Base-by-base conservation (phyloP, 768 basidiomycete species). In the Psilocybe tampanensis region DNA sequence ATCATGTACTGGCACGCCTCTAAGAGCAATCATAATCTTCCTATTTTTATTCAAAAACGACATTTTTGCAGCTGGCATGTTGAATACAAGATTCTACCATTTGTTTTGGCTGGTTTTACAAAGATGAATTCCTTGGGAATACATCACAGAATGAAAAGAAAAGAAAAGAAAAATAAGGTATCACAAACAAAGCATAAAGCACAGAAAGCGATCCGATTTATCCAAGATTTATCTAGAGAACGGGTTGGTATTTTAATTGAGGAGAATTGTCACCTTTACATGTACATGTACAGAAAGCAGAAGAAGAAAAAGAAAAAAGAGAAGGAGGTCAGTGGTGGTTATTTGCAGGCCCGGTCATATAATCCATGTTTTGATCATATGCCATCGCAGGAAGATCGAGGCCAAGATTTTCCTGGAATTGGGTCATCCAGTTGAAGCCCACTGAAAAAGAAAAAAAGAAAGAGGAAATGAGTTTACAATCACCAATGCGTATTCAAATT, bases 371-470 rank as follows among this genome's bases (percentile, higher is more conserved):
- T 26, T 66, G 64, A 43, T 68, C 60, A 56, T 67, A 72, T 32
- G 64, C 52, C 48, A 64, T n/a, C 3, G 50, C 47, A 22, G 50
- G 47, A 22, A 71, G 63, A 54, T 74, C 71, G 56, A 76, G 66
- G 32, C 70, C 73, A 32, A 76, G 60, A 47, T 75, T 74, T 58
- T 75, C 74, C 53, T 77, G 72, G 62, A 79, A 76, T 19, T 75
- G 70, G 6, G 74, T 56, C 63, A 73, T 71, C 77, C 77, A 78
- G 54, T 70, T 70, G 42, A 71, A 76, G 22, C 74, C 75, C 66
- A 66, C 63, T 60, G 47, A 24, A n/a, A 23, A 4, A 42, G 39
- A 13, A 32, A 13, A 36, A 8, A n/a, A n/a, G n/a, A n/a, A n/a
- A n/a, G n/a, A n/a, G n/a, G n/a, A n/a, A n/a, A n/a, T n/a, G n/a